Evolutionary conservation across 2,329 filamentous ascomycete species (phyloP), one percentile per base, ranked within the genome.

Genomic region (Paradendryphiella salina): DNA sequence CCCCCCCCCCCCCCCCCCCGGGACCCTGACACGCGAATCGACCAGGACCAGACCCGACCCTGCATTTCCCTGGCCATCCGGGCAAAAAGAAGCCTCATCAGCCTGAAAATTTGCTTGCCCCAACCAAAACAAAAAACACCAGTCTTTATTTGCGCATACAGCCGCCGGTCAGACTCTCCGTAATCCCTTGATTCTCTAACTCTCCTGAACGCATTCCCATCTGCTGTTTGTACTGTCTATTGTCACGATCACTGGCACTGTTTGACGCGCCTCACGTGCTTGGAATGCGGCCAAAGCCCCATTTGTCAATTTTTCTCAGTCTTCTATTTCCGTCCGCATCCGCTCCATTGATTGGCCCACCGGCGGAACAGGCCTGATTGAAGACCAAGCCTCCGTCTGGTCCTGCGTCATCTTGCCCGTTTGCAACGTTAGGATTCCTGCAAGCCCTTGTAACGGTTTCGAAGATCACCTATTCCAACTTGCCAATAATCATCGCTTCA

Each of bases 351-450:
- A 44, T 42, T 46, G 52, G 43, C 33, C 38, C 53, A 35, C 44
- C 43, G 38, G 40, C 38, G 40, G 28, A 11, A 28, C 17, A 23
- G 49, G 45, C 55, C 49, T 23, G 29, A 8, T 33, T 52, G 39
- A 37, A 42, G 58, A 57, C 46, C 50, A 21, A 49, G 46, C 36
- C 42, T 54, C 59, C 53, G 60, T 54, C 41, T 44, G 47, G 45
- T 44, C 41, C 45, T 63, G 63, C 63, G 63, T 65, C 63, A 64
- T 65, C 60, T 21, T 46, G 46, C 51, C 23, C 21, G 41, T 43
- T 6, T 34, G 18, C 33, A 31, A 7, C 33, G 15, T 11, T 36
- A 5, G 46, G 33, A 46, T 51, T 52, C 59, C 53, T 56, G 53
- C 57, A 60, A 20, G 46, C 49, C 58, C 41, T 40, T 38, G 47